Evolutionary conservation across 495 filamentous ascomycete species (phyloP), one percentile per base, ranked within the genome.

Genomic region (Sabuloglossum arenarium): DNA sequence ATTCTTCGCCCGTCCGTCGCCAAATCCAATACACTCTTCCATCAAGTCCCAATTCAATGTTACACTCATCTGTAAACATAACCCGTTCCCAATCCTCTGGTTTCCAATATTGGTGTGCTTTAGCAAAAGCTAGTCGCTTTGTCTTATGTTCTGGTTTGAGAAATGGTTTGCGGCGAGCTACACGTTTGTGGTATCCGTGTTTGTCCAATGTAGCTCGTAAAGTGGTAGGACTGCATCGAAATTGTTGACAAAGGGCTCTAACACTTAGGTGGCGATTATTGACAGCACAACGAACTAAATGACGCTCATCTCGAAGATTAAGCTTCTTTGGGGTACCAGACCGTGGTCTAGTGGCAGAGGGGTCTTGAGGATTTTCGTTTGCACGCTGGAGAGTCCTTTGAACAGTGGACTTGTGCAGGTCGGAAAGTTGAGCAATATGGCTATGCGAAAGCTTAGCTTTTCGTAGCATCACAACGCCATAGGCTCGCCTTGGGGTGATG

Each of bases 81-180:
- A 53, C 45, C 25, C 23, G 29, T 9, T 32, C n/a, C 30, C 53
- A 61, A 52, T 61, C 57, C 10, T 56, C 21, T 34, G 39, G 43
- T 23, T 27, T 56, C 24, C 11, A 45, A 12, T 39, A 12, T 39
- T 56, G 12, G 31, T 61, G 24, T 11, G 6, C 9, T 25, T 19
- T 6, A 8, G 23, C 53, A 27, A 45, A 59, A 25, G 21, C 34
- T 8, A 39, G 34, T 8, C 34, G 34, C 16, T 39, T 39, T 21
- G 46, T 16, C 16, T 16, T 8, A 39, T 8, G 8, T 39, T 39
- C 16, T 8, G 34, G 34, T 16, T 8, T 8, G 8, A 39, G 16
- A 16, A 8, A 39, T 39, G 34, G 34, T 39, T 39, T 39, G 8
- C 16, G 8, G 8, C 34, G 34, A 8, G 34, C 34, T 8, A 39